Evolutionary conservation across 2,329 filamentous ascomycete genomes (phyloP).

Genomic region (Colletotrichum sublineola): DNA sequence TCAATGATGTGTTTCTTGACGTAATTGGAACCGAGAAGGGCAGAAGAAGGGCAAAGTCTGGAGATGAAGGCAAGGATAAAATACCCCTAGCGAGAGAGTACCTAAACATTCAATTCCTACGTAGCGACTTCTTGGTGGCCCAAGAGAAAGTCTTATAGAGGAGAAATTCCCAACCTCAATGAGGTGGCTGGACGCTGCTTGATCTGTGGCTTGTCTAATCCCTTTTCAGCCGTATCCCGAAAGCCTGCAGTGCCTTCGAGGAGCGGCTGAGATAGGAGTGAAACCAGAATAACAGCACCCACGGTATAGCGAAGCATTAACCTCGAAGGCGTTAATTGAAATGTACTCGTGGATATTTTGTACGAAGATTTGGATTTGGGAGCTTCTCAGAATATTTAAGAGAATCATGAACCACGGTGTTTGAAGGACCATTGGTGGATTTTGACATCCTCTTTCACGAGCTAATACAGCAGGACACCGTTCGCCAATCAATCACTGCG

Average conservation of each 20-base stretch:
- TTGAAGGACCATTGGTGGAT: not conserved
- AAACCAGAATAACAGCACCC: not conserved
- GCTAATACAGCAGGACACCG: not conserved
- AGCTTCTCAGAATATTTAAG: not conserved
- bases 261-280: not conserved
- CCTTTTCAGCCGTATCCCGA: constrained; percentile 7
- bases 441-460: too few species aligned
- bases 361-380: not conserved
- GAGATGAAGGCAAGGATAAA: not conserved
- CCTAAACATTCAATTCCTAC: not conserved
- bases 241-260: not conserved
- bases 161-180: not conserved
- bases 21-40: not conserved
- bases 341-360: not conserved
- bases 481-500: too few species aligned
- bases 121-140: not conserved
- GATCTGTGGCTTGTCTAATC: constrained; percentile 5
- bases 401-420: not conserved
- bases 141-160: not conserved
- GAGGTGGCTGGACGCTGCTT: constrained; percentile 7
- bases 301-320: not conserved
- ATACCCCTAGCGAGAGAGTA: too few species aligned
- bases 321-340: too few species aligned
- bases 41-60: not conserved
- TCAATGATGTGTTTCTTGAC: not conserved